Base-by-base conservation (phyloP, 1,284 basidiomycete species). In the Caloboletus firmus region DNA sequence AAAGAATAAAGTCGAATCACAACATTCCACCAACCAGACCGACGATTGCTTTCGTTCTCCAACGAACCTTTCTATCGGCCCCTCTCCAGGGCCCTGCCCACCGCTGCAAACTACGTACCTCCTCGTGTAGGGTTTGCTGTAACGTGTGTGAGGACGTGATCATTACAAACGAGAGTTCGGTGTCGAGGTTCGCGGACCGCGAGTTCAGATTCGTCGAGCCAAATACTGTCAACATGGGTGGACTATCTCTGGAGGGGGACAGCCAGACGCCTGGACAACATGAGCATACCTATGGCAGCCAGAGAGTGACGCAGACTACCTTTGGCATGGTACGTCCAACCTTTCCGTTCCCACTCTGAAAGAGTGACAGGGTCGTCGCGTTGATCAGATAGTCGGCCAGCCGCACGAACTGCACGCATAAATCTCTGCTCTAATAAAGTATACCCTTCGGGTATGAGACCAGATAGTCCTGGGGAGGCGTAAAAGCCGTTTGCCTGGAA, bases 261-360 rank as follows among this genome's bases (percentile, higher is more conserved):
- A 94, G 69, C 93, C 93, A 95, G 42, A 95, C 84, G 37, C 93
- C 93, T 95, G 59, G 5, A 28, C 30, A 31, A 35, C 12, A 56
- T 64, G 37, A 63, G 57, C 11, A 43, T 47, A 17, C 20, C 2
- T 28, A 17, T 17, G 32, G 22, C 26, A 44, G 51, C 39, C 31
- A 57, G 50, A 35, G 46, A 46, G 52, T 40, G 56, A 28, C 11
- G 11, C 13, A 26, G 24, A 60, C 50, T 59, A 93, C 95, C 96
- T 81, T 98, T 99, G 31, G 95, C 92, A 66, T 99, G 96, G 74
- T 99, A 99, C 0, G 96, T 99, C 97, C 97, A 99, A 0, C 89
- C 93, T n/a, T 80, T 73, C 59, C 82, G 84, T 65, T 85, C 82
- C 96, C 96, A 98, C 71, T 98, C 95, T 55, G 78, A 80, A 54